Percentiles rank a stretch among this genome's conserved stretches.
phyloP scores from a whole-genome alignment of 2,329 filamentous ascomycete genomes.

The Penicillium sp. region DNA sequence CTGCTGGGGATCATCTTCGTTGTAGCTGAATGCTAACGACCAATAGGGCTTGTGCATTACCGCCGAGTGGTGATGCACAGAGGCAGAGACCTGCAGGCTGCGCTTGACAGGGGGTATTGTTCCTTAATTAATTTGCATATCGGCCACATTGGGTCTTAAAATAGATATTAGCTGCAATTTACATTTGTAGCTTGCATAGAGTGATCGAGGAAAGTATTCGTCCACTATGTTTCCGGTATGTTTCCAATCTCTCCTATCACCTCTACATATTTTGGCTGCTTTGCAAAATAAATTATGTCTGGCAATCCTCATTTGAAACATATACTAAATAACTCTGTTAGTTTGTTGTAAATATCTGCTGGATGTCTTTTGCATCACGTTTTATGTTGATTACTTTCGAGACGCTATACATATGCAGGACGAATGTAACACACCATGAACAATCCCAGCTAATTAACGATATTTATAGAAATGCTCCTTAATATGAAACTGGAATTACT shows the following conservation, averaged over 20 bases:
- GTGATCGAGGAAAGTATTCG: neutral
- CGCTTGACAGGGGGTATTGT: constrained; percentile 6
- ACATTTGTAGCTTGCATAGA: neutral
- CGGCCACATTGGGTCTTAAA: constrained; percentile 7
- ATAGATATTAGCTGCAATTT: constrained; percentile 22
- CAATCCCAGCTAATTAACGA: neutral
- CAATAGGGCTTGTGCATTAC: constrained; percentile 16
- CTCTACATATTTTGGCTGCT: no score
- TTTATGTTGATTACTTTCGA: neutral
- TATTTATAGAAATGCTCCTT: neutral
- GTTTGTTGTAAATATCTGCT: neutral
- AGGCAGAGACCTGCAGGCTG: constrained; percentile 7
- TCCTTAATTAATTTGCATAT: constrained; percentile 21
- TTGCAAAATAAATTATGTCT: no score
- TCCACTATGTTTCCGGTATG: neutral
- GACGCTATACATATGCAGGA: neutral
- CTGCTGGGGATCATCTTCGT: neutral
- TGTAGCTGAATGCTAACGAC: neutral
- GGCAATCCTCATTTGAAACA: neutral
- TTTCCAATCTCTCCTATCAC: neutral
- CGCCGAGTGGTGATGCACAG: constrained; percentile 16
- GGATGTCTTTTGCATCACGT: no score
- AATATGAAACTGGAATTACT: neutral
- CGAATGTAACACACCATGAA: neutral
- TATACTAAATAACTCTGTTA: fast-evolving